Percentiles rank a stretch among this genome's conserved stretches.
Conservation (phyloP, 192 early-diverging fungal species). For the Oehlia diaphana region DNA sequence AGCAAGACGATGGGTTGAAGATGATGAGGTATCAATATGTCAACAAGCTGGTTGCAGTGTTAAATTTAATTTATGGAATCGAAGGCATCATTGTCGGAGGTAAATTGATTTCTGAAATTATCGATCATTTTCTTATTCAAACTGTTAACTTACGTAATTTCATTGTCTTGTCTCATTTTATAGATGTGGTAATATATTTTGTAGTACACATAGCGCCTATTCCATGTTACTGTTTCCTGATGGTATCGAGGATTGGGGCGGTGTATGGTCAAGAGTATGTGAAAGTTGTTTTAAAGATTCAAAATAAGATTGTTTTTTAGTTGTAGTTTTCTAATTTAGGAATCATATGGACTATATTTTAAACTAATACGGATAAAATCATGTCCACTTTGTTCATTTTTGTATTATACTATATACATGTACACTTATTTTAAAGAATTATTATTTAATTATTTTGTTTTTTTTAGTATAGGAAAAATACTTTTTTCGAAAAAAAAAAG, state of each 20-base stretch:
- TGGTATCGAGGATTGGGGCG: constrained; percentile 26
- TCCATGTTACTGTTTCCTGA: constrained; percentile 28
- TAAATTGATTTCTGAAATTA: background rate
- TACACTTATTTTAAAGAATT: too few relatives aligned
- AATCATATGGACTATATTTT: too few relatives aligned
- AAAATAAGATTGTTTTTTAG: background rate
- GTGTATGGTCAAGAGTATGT: constrained; percentile 31
- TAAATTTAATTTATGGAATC: constrained; percentile 26
- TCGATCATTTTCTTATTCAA: background rate
- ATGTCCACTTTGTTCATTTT: too few relatives aligned
- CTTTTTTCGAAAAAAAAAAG: too few relatives aligned
- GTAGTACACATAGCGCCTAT: constrained; percentile 19
- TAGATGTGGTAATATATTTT: constrained; percentile 32
- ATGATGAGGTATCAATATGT: constrained; percentile 24
- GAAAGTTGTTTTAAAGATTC: constrained; percentile 25
- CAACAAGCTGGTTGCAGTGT: constrained; percentile 21
- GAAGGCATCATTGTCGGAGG: constrained; percentile 30
- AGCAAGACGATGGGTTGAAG: constrained; percentile 29
- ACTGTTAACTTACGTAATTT: background rate
- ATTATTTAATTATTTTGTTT: too few relatives aligned
- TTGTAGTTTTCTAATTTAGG: too few relatives aligned
- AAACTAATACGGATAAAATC: too few relatives aligned
- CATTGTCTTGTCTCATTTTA: background rate
- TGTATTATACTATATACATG: too few relatives aligned
- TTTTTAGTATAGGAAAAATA: too few relatives aligned